Base-by-base conservation (phyloP, 495 filamentous ascomycete genomes). In the Thozetella sp. region DNA sequence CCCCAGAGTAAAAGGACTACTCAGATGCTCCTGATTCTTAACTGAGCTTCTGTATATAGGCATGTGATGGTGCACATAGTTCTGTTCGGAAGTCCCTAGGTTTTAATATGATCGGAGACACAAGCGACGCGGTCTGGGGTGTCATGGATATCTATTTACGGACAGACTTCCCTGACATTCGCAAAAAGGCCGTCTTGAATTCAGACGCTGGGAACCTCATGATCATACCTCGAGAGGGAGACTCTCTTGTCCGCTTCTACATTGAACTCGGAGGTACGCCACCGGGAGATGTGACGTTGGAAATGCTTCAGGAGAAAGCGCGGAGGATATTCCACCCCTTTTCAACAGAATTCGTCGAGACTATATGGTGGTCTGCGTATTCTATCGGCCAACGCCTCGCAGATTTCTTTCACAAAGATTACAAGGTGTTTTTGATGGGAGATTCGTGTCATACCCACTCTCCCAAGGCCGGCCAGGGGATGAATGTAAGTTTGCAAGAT, bases 21-120 rank as follows among this genome's bases (percentile, higher is more conserved):
- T n/a, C n/a, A n/a, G n/a, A n/a, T n/a, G n/a, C 24, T 54, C 25
- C 55, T 68, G 25, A 70, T 55, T 17, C 9, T 10, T 10, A 24
- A 22, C 2, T 46, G n/a, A n/a, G n/a, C n/a, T n/a, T n/a, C n/a
- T n/a, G n/a, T n/a, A n/a, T n/a, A n/a, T 37, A 89, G 83, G 91
- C 85, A 9, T 91, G 89, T 62, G 92, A 96, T 72, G 92, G 92
- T 15, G 90, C 92, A 25, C 88, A 93, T 67, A 90, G 87, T 66
- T 71, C 73, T 30, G 78, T 93, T 22, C 83, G 92, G 37, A 83
- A 80, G 61, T 81, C 83, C 0, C 82, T 96, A 22, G 89, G 88
- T 2, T 86, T 84, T 67, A 79, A 80, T 37, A 89, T 96, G 86
- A 63, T 89, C 2, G 92, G 91, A 19, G 90, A 96, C 67, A 87